These are phyloP conservation scores for Aureobasidium lini DNA, from an alignment of 2,329 filamentous ascomycete species.

Conservation along the genomic window DNA sequence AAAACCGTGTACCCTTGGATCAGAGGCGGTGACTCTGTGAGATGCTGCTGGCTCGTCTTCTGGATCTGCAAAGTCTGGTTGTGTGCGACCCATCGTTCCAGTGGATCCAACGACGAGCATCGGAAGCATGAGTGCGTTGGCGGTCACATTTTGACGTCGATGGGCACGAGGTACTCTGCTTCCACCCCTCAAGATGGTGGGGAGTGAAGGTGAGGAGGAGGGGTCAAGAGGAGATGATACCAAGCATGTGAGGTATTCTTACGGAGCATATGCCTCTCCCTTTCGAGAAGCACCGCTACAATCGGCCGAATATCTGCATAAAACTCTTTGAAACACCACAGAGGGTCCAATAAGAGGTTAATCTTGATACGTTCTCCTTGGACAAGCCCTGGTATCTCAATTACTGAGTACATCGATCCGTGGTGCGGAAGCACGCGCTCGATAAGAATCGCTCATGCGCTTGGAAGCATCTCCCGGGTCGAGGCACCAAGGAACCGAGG, in stretches of 20 bases:
- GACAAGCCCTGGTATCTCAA: no score
- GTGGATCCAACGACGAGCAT: neutral
- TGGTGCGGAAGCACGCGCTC: no score
- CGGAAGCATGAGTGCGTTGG: slow-evolving; percentile 11
- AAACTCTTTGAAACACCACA: no score
- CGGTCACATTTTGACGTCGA: slow-evolving; percentile 5
- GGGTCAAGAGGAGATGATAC: no score
- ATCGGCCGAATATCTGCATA: no score
- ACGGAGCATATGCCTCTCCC: no score
- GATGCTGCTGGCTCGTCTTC: neutral
- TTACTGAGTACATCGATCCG: no score
- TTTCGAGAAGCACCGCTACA: no score
- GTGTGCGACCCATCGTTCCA: slow-evolving; percentile 7
- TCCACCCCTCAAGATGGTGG: neutral
- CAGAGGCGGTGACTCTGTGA: neutral
- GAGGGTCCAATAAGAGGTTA: no score
- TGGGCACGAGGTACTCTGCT: slow-evolving; percentile 7
- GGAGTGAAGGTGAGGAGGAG: neutral
- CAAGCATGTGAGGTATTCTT: no score
- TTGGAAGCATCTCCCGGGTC: neutral
- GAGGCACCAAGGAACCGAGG: neutral
- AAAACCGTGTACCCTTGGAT: neutral
- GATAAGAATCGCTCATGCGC: no score
- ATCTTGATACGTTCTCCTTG: no score
- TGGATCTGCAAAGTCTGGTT: slow-evolving; percentile 5